phyloP scores from a whole-genome alignment of 1,284 basidiomycete genomes.

The Neotropicomus parvogracilis region DNA sequence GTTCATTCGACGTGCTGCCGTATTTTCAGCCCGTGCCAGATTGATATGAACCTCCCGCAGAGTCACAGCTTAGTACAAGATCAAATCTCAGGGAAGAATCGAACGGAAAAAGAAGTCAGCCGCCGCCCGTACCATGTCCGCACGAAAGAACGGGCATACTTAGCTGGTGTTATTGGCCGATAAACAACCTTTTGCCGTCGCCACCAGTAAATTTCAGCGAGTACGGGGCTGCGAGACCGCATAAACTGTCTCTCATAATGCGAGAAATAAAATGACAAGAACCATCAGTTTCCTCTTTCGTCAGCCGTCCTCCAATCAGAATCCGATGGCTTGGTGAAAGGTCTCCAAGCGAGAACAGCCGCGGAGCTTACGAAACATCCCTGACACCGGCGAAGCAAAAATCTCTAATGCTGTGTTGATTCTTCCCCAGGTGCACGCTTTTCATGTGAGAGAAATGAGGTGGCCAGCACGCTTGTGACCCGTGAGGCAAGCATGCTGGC shows the following conservation, averaged over 20 bases:
- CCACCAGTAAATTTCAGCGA: not conserved
- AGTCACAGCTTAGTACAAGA: slow-evolving; percentile 6
- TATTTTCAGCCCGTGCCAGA: slow-evolving; percentile 2
- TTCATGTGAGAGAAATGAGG: slow-evolving; percentile 17
- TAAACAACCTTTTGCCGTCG: not conserved
- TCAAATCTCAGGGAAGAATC: slow-evolving; percentile 15
- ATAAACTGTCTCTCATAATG: not conserved
- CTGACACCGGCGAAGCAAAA: slow-evolving; percentile 24
- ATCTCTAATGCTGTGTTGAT: slow-evolving; percentile 22
- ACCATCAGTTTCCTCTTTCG: not conserved
- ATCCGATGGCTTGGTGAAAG: not conserved
- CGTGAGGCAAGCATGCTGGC: not conserved
- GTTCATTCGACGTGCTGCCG: slow-evolving; percentile 10
- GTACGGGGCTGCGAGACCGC: not conserved
- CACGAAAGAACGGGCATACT: slow-evolving; percentile 3
- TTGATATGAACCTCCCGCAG: slow-evolving; percentile 7
- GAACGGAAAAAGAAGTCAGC: slow-evolving; percentile 14
- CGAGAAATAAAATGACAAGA: not conserved
- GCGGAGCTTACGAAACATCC: slow-evolving; percentile 20
- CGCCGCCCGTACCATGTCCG: slow-evolving; percentile 2
- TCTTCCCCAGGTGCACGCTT: slow-evolving; percentile 10
- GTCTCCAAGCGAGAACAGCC: slow-evolving; percentile 4
- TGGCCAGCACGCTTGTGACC: slow-evolving; percentile 6
- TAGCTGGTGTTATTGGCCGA: slow-evolving; percentile 2
- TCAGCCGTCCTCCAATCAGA: slow-evolving; percentile 5